phyloP scores from a whole-genome alignment of 805 yeast genomes.

The Saccharomycopsis synnaedendra region DNA sequence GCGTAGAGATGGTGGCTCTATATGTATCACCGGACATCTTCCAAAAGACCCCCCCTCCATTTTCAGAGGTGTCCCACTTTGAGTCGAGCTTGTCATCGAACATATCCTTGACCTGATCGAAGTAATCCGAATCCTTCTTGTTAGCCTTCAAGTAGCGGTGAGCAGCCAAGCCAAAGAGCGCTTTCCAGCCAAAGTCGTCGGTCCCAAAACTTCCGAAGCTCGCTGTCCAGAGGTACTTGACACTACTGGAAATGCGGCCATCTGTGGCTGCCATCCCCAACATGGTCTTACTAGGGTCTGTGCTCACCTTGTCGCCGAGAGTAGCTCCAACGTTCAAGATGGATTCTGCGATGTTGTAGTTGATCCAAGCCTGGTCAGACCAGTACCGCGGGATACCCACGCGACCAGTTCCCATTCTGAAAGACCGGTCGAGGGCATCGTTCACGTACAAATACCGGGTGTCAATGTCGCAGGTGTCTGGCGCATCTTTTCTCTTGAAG shows the following conservation, averaged over 20 bases:
- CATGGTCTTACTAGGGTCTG: too few species aligned
- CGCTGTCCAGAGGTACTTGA: not conserved
- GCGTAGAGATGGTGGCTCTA: slow-evolving; percentile 1
- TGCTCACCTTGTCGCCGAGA: not conserved
- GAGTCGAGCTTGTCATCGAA: not conserved
- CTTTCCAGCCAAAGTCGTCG: not conserved
- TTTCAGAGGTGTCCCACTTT: not conserved
- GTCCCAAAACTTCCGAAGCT: not conserved
- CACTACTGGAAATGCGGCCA: not conserved
- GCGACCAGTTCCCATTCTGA: not conserved
- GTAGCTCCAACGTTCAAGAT: not conserved
- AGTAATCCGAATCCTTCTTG: not conserved
- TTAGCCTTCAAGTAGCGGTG: not conserved
- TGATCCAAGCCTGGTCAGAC: not conserved
- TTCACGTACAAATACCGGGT: not conserved
- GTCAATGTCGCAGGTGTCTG: not conserved
- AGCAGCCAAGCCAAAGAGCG: not conserved
- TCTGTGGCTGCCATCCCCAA: too few species aligned
- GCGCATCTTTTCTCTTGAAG: not conserved
- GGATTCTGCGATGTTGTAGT: not conserved
- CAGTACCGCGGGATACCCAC: not conserved
- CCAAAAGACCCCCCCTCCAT: not conserved
- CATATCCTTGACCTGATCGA: not conserved
- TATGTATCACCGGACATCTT: not conserved
- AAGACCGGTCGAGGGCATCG: not conserved